These are phyloP conservation scores for Sporothrix euskadiensis DNA, from an alignment of 2,329 filamentous ascomycete species.

Conservation along the genomic window DNA sequence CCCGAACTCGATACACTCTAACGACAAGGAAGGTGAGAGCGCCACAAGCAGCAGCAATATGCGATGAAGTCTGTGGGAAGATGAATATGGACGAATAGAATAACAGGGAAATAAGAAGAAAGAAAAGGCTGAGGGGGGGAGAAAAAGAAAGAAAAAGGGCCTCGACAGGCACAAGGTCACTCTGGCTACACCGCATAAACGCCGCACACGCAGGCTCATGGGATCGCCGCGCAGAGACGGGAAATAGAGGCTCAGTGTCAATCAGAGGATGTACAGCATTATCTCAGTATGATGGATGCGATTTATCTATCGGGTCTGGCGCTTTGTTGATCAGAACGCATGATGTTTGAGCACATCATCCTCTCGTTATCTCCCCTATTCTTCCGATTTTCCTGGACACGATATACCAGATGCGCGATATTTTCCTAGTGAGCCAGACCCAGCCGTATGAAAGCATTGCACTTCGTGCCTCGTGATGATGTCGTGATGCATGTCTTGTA, in stretches of 20 bases:
- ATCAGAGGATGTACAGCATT: conserved; percentile 8
- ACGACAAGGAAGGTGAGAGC: not conserved
- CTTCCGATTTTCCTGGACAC: not conserved
- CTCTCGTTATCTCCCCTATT: conserved; percentile 6
- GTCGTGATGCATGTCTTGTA: not conserved
- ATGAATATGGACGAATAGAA: not conserved
- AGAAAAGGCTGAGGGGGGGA: not conserved
- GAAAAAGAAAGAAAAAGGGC: not conserved
- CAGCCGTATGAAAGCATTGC: too few relatives aligned
- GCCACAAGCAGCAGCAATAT: not conserved
- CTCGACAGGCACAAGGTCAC: not conserved
- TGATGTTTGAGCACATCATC: conserved; percentile 15
- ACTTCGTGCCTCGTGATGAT: not conserved
- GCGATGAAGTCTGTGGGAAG: not conserved
- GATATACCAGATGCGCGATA: not conserved
- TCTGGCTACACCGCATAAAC: conserved; percentile 14
- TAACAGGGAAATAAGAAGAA: not conserved
- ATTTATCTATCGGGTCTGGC: not conserved
- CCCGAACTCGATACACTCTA: not conserved
- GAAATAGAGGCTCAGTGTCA: conserved; percentile 18
- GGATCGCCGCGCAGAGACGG: conserved; percentile 1
- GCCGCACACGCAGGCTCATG: not conserved
- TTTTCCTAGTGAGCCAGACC: not conserved
- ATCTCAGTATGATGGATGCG: not conserved
- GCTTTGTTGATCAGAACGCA: not conserved